Conservation (phyloP, 768 basidiomycete species). For the Hericium coralloides region DNA sequence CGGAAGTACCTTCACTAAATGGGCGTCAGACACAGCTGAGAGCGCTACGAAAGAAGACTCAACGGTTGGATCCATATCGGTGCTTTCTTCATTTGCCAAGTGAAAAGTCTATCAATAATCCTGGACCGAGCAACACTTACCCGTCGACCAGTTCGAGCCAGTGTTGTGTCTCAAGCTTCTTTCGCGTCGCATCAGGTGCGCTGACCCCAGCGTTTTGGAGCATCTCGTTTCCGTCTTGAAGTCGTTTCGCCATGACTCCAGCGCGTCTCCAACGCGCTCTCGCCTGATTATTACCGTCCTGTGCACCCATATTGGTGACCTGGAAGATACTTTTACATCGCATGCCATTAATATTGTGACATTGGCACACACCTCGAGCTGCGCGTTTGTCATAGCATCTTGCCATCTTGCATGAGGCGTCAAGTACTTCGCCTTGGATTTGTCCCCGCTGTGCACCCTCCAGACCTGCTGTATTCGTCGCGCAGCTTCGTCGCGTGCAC, state of each 20-base stretch:
- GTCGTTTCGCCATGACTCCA: conserved; percentile 29
- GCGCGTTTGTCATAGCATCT: conserved; percentile 29
- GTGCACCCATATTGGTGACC: conserved; percentile 21
- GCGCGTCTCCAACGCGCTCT: conserved; percentile 40
- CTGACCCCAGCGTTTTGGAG: conserved; percentile 23
- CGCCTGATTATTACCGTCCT: conserved; percentile 36
- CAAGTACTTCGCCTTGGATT: conserved; percentile 23
- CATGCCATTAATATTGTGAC: neutral
- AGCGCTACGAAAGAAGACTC: neutral
- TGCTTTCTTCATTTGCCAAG: conserved; percentile 33
- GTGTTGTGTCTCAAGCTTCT: conserved; percentile 50
- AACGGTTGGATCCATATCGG: conserved; percentile 53
- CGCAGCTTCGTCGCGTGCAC: conserved; percentile 18
- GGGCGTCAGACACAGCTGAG: neutral
- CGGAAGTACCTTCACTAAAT: conserved; percentile 34
- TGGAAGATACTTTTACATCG: neutral
- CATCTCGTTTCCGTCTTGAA: conserved; percentile 37
- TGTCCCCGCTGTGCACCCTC: conserved; percentile 20
- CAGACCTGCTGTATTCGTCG: conserved; percentile 31
- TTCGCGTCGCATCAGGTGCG: conserved; percentile 26
- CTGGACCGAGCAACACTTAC: neutral
- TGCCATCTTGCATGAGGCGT: conserved; percentile 18
- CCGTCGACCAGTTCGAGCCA: conserved; percentile 57
- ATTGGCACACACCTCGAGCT: conserved; percentile 25
- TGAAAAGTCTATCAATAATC: too few species aligned